phyloP scores from a whole-genome alignment of 2,329 filamentous ascomycete genomes.

The Exophiala oligosperma region DNA sequence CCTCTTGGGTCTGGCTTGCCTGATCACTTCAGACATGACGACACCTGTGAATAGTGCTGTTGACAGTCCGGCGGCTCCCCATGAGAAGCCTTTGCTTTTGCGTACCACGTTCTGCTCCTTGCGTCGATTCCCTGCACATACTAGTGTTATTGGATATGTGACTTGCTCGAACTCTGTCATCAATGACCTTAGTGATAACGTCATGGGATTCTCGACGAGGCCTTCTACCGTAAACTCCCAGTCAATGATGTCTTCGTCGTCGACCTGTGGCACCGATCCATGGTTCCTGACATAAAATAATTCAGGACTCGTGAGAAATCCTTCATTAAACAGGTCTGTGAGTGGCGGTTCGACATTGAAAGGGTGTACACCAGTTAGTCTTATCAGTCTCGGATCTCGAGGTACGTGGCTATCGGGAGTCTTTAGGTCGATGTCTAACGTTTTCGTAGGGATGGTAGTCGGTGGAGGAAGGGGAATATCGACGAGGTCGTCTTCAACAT shows the following conservation, averaged over 20 bases:
- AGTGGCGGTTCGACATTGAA: conserved; percentile 89
- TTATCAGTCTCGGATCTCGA: conserved; percentile 77
- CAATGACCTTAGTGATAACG: conserved; percentile 69
- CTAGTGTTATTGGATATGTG: conserved; percentile 83
- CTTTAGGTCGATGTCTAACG: conserved; percentile 73
- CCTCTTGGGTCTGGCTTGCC: conserved; percentile 65
- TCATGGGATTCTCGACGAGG: conserved; percentile 76
- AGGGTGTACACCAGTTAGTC: conserved; percentile 83
- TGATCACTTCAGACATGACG: conserved; percentile 69
- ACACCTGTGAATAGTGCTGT: conserved; percentile 88
- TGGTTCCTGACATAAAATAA: conserved; percentile 93
- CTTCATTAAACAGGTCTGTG: conserved; percentile 70
- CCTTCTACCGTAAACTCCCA: conserved; percentile 87
- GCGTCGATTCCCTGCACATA: conserved; percentile 86
- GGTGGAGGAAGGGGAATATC: conserved; percentile 69
- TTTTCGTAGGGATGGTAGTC: conserved; percentile 55
- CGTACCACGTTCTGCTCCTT: conserved; percentile 91
- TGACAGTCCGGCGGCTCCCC: conserved; percentile 83
- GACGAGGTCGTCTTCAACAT: conserved; percentile 14
- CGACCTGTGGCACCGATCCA: conserved; percentile 74
- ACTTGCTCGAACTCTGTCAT: conserved; percentile 74
- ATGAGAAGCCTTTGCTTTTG: conserved; percentile 92
- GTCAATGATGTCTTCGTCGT: conserved; percentile 68
- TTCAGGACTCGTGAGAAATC: conserved; percentile 83
- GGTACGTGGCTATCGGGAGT: conserved; percentile 82